These are phyloP conservation scores for Mycena alexandri DNA, from an alignment of 768 basidiomycete species.

Conservation along the genomic window DNA sequence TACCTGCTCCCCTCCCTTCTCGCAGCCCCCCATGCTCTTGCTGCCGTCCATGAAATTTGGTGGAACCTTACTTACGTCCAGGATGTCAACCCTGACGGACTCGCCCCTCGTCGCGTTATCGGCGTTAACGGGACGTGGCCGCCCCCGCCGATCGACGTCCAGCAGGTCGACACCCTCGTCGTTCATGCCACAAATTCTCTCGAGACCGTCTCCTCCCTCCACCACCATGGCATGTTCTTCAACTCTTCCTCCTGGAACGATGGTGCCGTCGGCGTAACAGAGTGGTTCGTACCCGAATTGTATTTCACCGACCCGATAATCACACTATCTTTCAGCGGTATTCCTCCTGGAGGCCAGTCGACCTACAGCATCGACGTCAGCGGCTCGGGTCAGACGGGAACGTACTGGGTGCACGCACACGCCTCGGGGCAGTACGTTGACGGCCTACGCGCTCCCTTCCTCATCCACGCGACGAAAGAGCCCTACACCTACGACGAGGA, in stretches of 20 bases:
- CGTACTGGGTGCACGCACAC: conserved; percentile 87
- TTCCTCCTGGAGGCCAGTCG: conserved; percentile 78
- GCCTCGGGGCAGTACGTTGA: conserved; percentile 78
- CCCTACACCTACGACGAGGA: conserved; percentile 89
- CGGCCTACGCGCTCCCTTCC: conserved; percentile 88
- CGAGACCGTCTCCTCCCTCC: conserved; percentile 76
- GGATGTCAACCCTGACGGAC: conserved; percentile 86
- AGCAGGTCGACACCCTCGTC: conserved; percentile 76
- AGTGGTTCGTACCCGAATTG: conserved; percentile 68
- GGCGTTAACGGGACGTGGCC: conserved; percentile 97
- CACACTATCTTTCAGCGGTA: conserved; percentile 65
- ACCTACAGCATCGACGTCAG: conserved; percentile 83
- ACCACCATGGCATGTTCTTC: conserved; percentile 97
- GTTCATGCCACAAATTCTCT: conserved; percentile 85
- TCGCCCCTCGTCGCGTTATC: conserved; percentile 79
- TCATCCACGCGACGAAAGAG: conserved; percentile 79
- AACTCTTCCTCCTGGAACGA: conserved; percentile 91
- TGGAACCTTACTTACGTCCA: conserved; percentile 93
- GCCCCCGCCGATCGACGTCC: conserved; percentile 87
- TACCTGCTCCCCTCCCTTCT: conserved; percentile 49
- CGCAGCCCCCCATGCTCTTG: conserved; percentile 57
- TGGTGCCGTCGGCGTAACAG: conserved; percentile 84
- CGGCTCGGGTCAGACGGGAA: conserved; percentile 78
- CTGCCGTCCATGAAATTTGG: conserved; percentile 82
- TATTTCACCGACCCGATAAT: not conserved